Evolutionary conservation across 78 protist genomes (phyloP), one percentile per base, ranked within the genome.

Genomic region (Dictyostelium discoideum): DNA sequence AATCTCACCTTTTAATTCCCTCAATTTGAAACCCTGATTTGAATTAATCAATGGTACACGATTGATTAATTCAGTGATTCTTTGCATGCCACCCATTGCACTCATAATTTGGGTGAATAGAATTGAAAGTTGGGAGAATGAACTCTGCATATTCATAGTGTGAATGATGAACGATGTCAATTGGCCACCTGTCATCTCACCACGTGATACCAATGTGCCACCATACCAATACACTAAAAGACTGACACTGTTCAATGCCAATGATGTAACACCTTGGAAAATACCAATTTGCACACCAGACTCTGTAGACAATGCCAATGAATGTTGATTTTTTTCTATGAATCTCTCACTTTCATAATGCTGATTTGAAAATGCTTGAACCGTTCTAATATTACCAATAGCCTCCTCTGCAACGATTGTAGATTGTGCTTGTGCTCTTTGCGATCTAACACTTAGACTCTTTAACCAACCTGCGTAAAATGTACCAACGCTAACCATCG

Each of bases 141-240:
- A 69, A 22, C 54, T 29, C 44, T 93, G 96, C 48, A 81, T 82
- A 24, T 37, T 63, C 65, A 97, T 54, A 3, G 98, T 89, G 87
- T 97, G 97, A 44, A 98, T 73, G 4, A 98, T 42, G 20, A 96
- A 96, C 0, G 97, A 37, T 46, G 97, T 86, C 50, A 98, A 87
- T 24, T 81, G 81, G 7, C 98, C 99, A 29, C 84, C 40, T 26
- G 80, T 87, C 32, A 94, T 67, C 7, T 80, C 73, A 39, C 96
- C 96, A 14, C n/a, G 5, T 16, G 94, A 8, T 5, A 98, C 97
- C n/a, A 98, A 85, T 22, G 48, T 40, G 16, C 98, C 97, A 18
- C 98, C 98, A 85, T 94, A 97, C 97, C 97, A 97, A 32, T 97
- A 93, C 10, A 96, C 97, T 46, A 60, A n/a, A 1, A 84, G 50